Percentiles rank a stretch among this genome's conserved stretches.
phyloP scores from a whole-genome alignment of 2,329 filamentous ascomycete genomes.

The Penicillium sp. region DNA sequence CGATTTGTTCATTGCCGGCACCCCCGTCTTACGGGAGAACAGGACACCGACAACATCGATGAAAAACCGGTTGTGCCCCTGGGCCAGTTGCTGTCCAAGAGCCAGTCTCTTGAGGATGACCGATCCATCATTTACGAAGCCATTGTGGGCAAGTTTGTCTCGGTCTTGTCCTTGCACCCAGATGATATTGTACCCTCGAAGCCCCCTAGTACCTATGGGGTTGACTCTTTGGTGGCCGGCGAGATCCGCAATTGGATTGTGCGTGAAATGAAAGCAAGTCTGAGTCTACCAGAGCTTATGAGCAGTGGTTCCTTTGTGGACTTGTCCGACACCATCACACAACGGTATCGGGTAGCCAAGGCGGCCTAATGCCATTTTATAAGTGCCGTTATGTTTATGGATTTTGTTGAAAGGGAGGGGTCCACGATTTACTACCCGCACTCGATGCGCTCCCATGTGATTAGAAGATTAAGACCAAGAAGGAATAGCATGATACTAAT shows the following conservation, averaged over 20 bases:
- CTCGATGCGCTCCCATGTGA: not conserved
- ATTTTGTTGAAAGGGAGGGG: not conserved
- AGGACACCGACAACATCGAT: not conserved
- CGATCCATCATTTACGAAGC: not conserved
- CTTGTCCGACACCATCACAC: not conserved
- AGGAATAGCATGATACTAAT: too few species aligned
- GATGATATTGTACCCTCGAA: not conserved
- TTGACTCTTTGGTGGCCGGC: not conserved
- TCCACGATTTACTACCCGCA: not conserved
- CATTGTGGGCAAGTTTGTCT: not conserved
- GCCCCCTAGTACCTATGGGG: not conserved
- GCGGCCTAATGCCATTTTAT: not conserved
- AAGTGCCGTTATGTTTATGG: not conserved
- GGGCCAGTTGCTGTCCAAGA: not conserved
- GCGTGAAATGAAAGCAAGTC: not conserved
- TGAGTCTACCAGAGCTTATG: not conserved
- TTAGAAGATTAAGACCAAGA: not conserved
- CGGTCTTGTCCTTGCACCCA: not conserved
- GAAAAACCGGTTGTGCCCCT: not conserved
- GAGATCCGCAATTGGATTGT: not conserved
- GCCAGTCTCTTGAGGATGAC: not conserved
- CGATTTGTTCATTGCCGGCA: not conserved
- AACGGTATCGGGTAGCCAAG: not conserved
- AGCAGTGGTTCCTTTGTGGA: not conserved
- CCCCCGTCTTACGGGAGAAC: not conserved